phyloP scores from a whole-genome alignment of 2,329 filamentous ascomycete genomes.

The Colletotrichum chlorophyti region DNA sequence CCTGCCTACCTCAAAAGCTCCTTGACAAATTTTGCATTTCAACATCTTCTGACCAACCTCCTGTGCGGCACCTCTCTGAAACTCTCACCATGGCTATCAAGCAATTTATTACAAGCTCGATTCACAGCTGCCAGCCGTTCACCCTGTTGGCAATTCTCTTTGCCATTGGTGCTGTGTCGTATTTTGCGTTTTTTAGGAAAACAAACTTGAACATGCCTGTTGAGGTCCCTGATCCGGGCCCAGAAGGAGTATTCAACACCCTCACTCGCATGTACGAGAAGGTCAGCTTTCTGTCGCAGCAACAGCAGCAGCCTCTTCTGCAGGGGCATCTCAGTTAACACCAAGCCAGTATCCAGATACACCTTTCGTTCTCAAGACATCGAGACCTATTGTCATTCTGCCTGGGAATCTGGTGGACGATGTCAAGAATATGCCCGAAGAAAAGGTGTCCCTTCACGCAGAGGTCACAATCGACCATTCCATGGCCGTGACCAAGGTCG shows the following conservation, averaged over 20 bases:
- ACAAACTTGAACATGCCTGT: conserved; percentile 1
- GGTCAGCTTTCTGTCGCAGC: background rate
- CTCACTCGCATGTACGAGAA: conserved; percentile 7
- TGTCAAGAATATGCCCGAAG: conserved; percentile 17
- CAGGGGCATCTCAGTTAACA: background rate
- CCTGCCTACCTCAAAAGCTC: too few relatives aligned
- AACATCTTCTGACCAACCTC: too few relatives aligned
- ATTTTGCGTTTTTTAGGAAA: conserved; percentile 1
- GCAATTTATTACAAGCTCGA: background rate
- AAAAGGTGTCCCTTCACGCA: conserved; percentile 13
- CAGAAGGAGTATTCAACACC: conserved; percentile 14
- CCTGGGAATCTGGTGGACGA: conserved; percentile 6
- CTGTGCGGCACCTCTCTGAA: too few relatives aligned
- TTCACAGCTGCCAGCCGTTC: background rate
- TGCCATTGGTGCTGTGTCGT: background rate
- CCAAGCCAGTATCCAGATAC: background rate
- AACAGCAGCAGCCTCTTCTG: accelerated
- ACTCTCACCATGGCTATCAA: conserved; percentile 1
- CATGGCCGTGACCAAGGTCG: conserved; percentile 17
- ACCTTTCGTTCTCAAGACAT: conserved; percentile 3
- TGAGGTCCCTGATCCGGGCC: conserved; percentile 4
- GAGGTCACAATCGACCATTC: conserved; percentile 19
- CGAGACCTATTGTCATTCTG: conserved; percentile 11
- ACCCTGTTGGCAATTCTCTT: background rate
- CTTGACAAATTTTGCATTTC: too few relatives aligned